phyloP scores from a whole-genome alignment of 345 rosid genomes.

The Populus ilicifolia region DNA sequence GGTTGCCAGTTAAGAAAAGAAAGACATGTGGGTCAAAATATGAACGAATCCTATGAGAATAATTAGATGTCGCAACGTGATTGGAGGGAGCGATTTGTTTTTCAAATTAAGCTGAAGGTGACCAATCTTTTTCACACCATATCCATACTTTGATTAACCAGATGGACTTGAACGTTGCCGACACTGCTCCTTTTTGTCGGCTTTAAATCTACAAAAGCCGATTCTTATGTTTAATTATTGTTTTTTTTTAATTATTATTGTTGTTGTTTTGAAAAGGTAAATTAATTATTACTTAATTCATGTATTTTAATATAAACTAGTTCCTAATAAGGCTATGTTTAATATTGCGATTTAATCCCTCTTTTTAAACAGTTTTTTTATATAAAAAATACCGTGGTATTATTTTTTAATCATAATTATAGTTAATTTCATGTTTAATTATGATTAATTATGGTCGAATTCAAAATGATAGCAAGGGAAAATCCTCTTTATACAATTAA shows the following conservation, averaged over 20 bases:
- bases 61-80: not conserved
- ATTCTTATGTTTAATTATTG: not conserved
- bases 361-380: no score
- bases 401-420: no score
- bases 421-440: no score
- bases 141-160: slow-evolving; percentile 1
- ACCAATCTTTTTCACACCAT: not conserved
- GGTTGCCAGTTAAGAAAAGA: not conserved
- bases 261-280: not conserved
- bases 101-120: not conserved
- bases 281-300: no score
- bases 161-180: slow-evolving; percentile 22
- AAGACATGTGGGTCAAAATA: not conserved
- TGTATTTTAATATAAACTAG: no score
- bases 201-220: not conserved
- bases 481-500: no score
- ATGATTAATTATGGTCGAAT: no score
- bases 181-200: slow-evolving; percentile 11
- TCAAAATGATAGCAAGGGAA: no score
- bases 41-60: not conserved
- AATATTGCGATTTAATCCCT: no score
- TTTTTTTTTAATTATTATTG: not conserved
- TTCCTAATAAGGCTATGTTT: no score
- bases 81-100: not conserved
- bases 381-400: no score